phyloP scores from a whole-genome alignment of 1,284 basidiomycete genomes.

The Trametes hirsuta region DNA sequence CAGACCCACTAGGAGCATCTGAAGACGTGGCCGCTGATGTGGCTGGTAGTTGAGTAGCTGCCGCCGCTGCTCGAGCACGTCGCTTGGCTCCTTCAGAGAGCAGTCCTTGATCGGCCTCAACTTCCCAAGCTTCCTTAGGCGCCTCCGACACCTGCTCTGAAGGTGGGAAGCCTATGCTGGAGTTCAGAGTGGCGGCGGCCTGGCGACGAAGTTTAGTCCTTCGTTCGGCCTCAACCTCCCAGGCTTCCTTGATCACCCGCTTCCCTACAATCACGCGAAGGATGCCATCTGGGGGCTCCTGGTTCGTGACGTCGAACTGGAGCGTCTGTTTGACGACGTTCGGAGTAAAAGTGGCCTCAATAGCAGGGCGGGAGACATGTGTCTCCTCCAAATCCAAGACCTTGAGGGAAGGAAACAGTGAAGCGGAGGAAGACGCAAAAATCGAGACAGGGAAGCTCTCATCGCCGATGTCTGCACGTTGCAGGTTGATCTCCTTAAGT shows the following conservation, averaged over 20 bases:
- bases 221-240: conserved; percentile 75
- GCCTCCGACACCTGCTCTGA: conserved; percentile 7
- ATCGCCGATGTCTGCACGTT: conserved; percentile 60
- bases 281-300: conserved; percentile 54
- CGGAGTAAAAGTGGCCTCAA: conserved; percentile 46
- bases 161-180: background rate
- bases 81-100: conserved; percentile 39
- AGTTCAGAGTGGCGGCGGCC: background rate
- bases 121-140: conserved; percentile 40
- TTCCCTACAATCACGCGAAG: conserved; percentile 68
- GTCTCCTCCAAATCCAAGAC: conserved; percentile 71
- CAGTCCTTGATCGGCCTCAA: conserved; percentile 41
- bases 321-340: conserved; percentile 45
- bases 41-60: conserved; percentile 18
- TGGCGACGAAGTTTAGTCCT: conserved; percentile 41
- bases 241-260: conserved; percentile 66
- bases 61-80: conserved; percentile 33
- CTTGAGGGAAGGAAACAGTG: conserved; percentile 53
- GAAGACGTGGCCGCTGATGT: conserved; percentile 6
- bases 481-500: conserved; percentile 62
- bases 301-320: conserved; percentile 54
- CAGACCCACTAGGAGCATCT: background rate
- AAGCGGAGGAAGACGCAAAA: conserved; percentile 33
- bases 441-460: conserved; percentile 55
- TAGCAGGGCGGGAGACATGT: conserved; percentile 47